Percentiles rank a stretch among this genome's conserved stretches.
These are phyloP conservation scores for Paramecium pentaurelia DNA, from an alignment of 73 alveolate genomes.

Conservation along the genomic window DNA sequence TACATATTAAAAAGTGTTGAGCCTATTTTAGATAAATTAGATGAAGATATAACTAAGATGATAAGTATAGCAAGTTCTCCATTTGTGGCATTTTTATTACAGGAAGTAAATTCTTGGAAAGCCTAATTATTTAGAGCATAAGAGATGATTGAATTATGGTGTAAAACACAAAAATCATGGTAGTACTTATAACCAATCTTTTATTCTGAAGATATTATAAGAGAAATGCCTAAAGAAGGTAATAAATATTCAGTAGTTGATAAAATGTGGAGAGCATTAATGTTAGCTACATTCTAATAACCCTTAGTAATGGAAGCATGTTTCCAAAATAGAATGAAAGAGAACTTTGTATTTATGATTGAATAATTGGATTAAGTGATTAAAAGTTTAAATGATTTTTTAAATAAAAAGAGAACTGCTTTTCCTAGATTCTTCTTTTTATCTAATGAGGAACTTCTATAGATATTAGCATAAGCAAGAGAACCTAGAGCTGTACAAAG, in stretches of 20 bases:
- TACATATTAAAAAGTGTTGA: conserved; percentile 85
- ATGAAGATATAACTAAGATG: conserved; percentile 86
- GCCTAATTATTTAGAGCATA: conserved; percentile 80
- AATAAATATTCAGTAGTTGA: conserved; percentile 84
- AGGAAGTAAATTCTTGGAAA: conserved; percentile 87
- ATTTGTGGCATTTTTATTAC: conserved; percentile 81
- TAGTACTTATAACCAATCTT: conserved; percentile 92
- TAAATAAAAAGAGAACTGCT: conserved; percentile 84
- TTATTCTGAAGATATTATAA: conserved; percentile 87
- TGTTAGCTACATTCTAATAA: conserved; percentile 76
- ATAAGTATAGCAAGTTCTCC: conserved; percentile 90
- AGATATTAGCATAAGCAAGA: conserved; percentile 90
- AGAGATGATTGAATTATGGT: conserved; percentile 94
- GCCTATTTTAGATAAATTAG: conserved; percentile 89
- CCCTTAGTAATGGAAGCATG: conserved; percentile 92
- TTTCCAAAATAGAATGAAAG: conserved; percentile 79
- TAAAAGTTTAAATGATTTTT: conserved; percentile 86
- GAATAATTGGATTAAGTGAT: conserved; percentile 86
- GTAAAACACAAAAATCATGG: conserved; percentile 89
- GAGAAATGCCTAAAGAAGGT: conserved; percentile 89
- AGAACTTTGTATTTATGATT: conserved; percentile 74
- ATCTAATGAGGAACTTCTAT: conserved; percentile 96
- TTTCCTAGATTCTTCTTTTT: conserved; percentile 95
- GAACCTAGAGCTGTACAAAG: conserved; percentile 73
- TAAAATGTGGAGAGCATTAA: conserved; percentile 82